phyloP scores from a whole-genome alignment of 139 green algal genomes.

The Mychonastes homosphaera region DNA sequence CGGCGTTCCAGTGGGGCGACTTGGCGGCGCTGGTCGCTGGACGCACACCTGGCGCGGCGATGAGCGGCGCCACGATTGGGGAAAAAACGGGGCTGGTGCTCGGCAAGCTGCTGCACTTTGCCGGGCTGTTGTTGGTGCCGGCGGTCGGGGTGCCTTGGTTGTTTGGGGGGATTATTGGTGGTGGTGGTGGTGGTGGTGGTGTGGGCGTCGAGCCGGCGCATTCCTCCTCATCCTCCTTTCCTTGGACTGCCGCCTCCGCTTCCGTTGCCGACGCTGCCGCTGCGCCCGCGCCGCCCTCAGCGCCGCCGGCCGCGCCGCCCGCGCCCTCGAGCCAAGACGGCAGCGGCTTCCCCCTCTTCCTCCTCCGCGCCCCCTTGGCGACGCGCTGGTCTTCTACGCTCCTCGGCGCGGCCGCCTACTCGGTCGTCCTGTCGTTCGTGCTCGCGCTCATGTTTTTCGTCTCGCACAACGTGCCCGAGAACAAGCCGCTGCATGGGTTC shows the following conservation, averaged over 20 bases:
- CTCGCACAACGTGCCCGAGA: slow-evolving; percentile 67
- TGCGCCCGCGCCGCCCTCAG: slow-evolving; percentile 29
- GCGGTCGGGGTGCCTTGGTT: too few relatives aligned
- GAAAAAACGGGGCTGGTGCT: slow-evolving; percentile 48
- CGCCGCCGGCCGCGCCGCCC: slow-evolving; percentile 28
- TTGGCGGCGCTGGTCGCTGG: slow-evolving; percentile 33
- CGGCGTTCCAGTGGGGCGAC: slow-evolving; percentile 64
- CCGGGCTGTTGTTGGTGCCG: slow-evolving; percentile 49
- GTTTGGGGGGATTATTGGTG: too few relatives aligned
- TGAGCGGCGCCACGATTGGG: neutral
- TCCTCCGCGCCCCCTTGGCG: neutral
- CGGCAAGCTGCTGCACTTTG: slow-evolving; percentile 68
- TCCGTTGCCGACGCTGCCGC: too few relatives aligned
- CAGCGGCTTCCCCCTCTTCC: neutral
- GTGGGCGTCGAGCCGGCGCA: too few relatives aligned
- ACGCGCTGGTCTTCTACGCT: neutral
- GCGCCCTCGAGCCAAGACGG: neutral
- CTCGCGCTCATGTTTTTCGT: slow-evolving; percentile 31
- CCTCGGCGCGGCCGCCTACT: too few relatives aligned
- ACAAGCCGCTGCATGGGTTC: slow-evolving; percentile 49
- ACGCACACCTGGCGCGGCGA: slow-evolving; percentile 20
- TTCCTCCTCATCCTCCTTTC: too few relatives aligned
- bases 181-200: too few relatives aligned
- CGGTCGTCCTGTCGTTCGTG: slow-evolving; percentile 14
- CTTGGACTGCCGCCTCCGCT: too few relatives aligned